Evolutionary conservation across 106 monocot species (phyloP).

Genomic region (Triglochin maritima): DNA sequence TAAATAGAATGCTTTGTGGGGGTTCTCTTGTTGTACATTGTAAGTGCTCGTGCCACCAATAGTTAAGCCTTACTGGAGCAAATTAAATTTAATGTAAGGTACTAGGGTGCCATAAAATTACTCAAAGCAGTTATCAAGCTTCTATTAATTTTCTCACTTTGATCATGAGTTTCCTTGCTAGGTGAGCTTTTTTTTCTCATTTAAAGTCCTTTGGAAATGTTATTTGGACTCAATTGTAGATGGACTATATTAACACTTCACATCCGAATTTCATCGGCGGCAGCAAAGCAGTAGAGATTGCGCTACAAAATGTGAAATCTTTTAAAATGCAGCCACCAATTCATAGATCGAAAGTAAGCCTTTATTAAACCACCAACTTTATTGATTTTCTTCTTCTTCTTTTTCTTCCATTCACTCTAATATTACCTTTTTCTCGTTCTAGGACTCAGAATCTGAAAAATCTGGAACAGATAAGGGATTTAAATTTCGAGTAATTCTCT

Average conservation of each 20-base stretch:
- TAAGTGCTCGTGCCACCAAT: no score
- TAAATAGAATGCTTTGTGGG: no score
- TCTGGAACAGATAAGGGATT: constrained; percentile 47
- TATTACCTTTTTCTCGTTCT: background rate
- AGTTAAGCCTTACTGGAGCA: no score
- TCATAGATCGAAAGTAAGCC: constrained; percentile 17
- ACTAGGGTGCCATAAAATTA: no score
- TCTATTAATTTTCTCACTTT: no score
- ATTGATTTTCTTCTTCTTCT: no score
- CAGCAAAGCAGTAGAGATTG: constrained; percentile 23
- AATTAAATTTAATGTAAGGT: no score
- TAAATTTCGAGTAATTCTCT: constrained; percentile 71
- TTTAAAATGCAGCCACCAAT: constrained; percentile 8
- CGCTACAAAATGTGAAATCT: constrained; percentile 17
- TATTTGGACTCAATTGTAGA: constrained; percentile 9
- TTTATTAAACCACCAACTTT: background rate
- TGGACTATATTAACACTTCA: constrained; percentile 35
- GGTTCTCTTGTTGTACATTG: no score
- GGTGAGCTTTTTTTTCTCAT: no score
- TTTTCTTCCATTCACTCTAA: background rate
- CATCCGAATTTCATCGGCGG: constrained; percentile 30
- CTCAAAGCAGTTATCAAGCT: no score
- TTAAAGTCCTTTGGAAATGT: no score
- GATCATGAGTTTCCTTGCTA: no score
- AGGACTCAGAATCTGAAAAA: constrained; percentile 77